Conservation (phyloP, 495 filamentous ascomycete genomes). For the Penicillium atrosanguineum region DNA sequence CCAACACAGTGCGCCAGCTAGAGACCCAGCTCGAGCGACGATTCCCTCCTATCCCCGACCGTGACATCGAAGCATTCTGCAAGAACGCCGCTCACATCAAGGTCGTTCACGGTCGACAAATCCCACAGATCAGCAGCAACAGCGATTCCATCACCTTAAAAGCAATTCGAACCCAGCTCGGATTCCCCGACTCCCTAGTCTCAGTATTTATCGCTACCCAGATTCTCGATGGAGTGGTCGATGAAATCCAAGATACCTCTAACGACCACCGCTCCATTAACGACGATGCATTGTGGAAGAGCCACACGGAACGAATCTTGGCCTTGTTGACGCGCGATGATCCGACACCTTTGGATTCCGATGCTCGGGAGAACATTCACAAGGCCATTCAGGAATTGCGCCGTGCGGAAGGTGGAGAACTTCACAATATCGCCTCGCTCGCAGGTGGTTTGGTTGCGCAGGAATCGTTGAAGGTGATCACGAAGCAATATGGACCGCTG, state of each 20-base stretch:
- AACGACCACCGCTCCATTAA: slow-evolving; percentile 27
- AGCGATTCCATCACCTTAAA: slow-evolving; percentile 33
- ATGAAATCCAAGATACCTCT: slow-evolving; percentile 32
- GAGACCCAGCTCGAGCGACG: slow-evolving; percentile 50
- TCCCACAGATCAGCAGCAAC: slow-evolving; percentile 41
- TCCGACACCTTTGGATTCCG: slow-evolving; percentile 41
- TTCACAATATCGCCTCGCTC: slow-evolving; percentile 92
- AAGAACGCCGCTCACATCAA: slow-evolving; percentile 94
- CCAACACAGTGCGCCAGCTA: slow-evolving; percentile 60
- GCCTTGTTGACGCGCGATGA: slow-evolving; percentile 45
- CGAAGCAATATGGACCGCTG: slow-evolving; percentile 92
- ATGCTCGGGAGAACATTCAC: slow-evolving; percentile 38
- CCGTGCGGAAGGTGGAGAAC: slow-evolving; percentile 77
- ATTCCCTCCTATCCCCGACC: slow-evolving; percentile 55
- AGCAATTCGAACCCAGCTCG: slow-evolving; percentile 31
- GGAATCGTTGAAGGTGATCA: slow-evolving; percentile 94
- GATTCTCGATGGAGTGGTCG: slow-evolving; percentile 55
- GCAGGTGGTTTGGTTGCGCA: slow-evolving; percentile 92
- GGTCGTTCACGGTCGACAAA: slow-evolving; percentile 64
- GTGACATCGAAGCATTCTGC: slow-evolving; percentile 90
- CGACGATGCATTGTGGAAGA: slow-evolving; percentile 34
- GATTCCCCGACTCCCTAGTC: slow-evolving; percentile 60
- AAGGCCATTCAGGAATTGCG: slow-evolving; percentile 64
- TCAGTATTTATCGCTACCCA: slow-evolving; percentile 74
- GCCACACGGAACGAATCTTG: slow-evolving; percentile 44